phyloP scores from a whole-genome alignment of 2,329 filamentous ascomycete genomes.

The Venturia pyrina region DNA sequence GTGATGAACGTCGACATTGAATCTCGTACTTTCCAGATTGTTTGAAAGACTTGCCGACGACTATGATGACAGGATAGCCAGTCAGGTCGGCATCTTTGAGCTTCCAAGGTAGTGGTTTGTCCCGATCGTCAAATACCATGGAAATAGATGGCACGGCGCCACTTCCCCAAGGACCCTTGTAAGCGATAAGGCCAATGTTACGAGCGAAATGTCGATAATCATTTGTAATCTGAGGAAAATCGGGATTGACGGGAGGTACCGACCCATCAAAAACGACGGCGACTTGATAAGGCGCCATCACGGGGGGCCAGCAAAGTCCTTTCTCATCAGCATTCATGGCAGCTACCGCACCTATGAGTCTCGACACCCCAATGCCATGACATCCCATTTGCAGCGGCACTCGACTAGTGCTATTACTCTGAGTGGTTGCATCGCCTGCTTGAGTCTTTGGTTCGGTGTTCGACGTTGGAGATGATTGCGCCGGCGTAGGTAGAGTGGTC shows the following conservation, averaged over 20 bases:
- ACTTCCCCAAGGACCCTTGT: background rate
- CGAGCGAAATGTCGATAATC: background rate
- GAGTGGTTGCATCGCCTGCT: background rate
- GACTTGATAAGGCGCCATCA: background rate
- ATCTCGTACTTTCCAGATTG: conserved; percentile 25
- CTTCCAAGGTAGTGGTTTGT: conserved; percentile 67
- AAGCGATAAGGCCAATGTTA: background rate
- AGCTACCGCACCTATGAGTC: conserved; percentile 79
- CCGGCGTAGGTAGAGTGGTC: conserved; percentile 38
- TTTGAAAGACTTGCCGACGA: conserved; percentile 66
- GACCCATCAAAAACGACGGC: conserved; percentile 1
- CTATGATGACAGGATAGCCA: conserved; percentile 74
- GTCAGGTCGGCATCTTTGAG: conserved; percentile 80
- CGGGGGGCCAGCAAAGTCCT: conserved; percentile 73
- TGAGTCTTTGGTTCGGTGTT: background rate
- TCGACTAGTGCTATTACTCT: conserved; percentile 20
- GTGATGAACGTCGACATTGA: conserved; percentile 1
- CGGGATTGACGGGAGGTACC: background rate
- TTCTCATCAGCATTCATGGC: conserved; percentile 59
- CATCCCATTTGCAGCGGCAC: conserved; percentile 84
- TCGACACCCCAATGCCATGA: conserved; percentile 87
- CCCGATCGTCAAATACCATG: conserved; percentile 26
- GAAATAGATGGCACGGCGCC: background rate
- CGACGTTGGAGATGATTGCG: conserved; percentile 14
- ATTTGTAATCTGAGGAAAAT: background rate